Evolutionary conservation across 2,329 filamentous ascomycete genomes (phyloP), one percentile per base, ranked within the genome.

Genomic region (Fonsecaea pedrosoi): DNA sequence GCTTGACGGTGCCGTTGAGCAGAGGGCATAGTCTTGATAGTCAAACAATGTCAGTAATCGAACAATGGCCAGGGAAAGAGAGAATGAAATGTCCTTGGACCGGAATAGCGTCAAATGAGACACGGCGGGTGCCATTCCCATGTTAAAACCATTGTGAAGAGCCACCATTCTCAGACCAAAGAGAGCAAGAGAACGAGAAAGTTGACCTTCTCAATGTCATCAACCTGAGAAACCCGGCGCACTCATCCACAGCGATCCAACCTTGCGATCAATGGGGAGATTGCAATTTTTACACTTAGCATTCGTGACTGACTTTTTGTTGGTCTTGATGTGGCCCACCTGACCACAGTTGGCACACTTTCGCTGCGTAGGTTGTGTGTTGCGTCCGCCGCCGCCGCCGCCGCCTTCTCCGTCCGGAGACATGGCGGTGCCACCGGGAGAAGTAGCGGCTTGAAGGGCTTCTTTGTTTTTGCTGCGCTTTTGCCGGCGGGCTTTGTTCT

Each of bases 271-370:
- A 64, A 70, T 32, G 63, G 68, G 68, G 54, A 70, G 66, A 67
- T 71, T 57, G 62, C 71, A 73, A 65, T 68, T 60, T 61, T 68
- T 68, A 71, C 73, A 74, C 30, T 54, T 40, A 50, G 30, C 40
- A 21, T 40, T 54, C 48, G 45, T 69, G 73, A 79, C 84, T 81
- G 87, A 95, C 92, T 97, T 98, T 83, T 97, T 96, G 84, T 98
- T 98, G 56, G 94, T 98, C 81, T 97, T 97, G 84, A 99, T 99
- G 76, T 99, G 95, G 37, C 95, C 95, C 62, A 96, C 91, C 78
- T 95, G 91, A 59, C 95, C 95, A 81, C 95, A 99, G 79, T 97
- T 98, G 72, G 95, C 95, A 81, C 95, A 99, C 82, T 98, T 98
- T 74, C 96, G 87, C 64, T 85, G 84, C 10, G 87, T 89, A 54